Conservation (phyloP, 1,284 basidiomycete genomes). For the Cutaneotrichosporon cyanovorans region DNA sequence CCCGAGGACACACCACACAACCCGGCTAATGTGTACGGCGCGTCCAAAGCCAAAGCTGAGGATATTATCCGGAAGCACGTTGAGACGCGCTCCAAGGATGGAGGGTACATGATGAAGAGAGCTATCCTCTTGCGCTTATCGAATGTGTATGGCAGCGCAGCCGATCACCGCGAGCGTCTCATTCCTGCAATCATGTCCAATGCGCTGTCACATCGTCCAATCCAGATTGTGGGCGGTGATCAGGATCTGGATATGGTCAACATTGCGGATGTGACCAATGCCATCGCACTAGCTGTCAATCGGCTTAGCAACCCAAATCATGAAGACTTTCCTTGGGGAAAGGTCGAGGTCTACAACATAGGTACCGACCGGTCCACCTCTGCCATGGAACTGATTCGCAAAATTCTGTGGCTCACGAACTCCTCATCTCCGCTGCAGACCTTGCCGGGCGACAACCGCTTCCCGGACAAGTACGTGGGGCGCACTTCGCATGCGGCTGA, state of each 20-base stretch:
- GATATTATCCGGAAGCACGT: slow-evolving; percentile 14
- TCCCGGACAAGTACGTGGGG: slow-evolving; percentile 23
- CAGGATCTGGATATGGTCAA: slow-evolving; percentile 30
- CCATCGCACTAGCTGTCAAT: slow-evolving; percentile 20
- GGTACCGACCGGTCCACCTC: slow-evolving; percentile 18
- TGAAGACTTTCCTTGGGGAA: background rate
- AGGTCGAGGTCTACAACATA: slow-evolving; percentile 28
- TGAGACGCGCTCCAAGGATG: background rate
- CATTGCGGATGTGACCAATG: slow-evolving; percentile 29
- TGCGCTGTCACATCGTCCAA: slow-evolving; percentile 25
- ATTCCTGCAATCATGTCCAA: slow-evolving; percentile 26
- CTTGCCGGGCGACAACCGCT: slow-evolving; percentile 23
- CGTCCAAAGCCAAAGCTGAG: slow-evolving; percentile 25
- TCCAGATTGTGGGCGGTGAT: slow-evolving; percentile 34
- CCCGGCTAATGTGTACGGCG: slow-evolving; percentile 28
- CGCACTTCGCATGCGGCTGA: slow-evolving; percentile 14
- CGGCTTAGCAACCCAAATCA: slow-evolving; percentile 8
- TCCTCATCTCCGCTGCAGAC: slow-evolving; percentile 27
- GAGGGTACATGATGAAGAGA: slow-evolving; percentile 8
- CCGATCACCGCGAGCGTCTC: slow-evolving; percentile 29
- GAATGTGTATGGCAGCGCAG: slow-evolving; percentile 27
- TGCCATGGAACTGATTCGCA: slow-evolving; percentile 22
- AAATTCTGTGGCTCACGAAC: slow-evolving; percentile 24
- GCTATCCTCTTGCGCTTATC: slow-evolving; percentile 27
- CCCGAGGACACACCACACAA: slow-evolving; percentile 18